A percentile compares a stretch with the other conserved stretches of the same genome.
These are phyloP conservation scores for Hsuehochloa calcarea DNA, from an alignment of 176 grass and related monocot genomes.

Conservation along the genomic window DNA sequence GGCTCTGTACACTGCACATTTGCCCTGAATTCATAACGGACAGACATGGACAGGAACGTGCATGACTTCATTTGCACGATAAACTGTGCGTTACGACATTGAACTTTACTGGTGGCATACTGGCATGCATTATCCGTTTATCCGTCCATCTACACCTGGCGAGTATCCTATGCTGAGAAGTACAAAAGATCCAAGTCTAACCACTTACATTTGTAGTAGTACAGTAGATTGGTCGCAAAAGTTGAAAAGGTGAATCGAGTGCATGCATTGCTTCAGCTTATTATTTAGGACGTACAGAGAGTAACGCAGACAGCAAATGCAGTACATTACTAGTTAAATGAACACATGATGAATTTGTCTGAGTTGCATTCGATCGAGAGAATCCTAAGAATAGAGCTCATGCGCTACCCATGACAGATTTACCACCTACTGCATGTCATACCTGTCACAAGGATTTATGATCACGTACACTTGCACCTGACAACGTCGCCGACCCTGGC, in stretches of 20 bases:
- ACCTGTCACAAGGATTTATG: not conserved
- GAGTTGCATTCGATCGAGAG: not conserved
- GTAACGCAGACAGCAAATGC: not conserved
- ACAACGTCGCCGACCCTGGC: not conserved
- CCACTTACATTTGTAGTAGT: not conserved
- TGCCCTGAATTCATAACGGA: not conserved
- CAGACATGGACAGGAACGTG: not conserved
- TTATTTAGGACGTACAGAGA: not conserved
- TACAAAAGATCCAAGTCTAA: not conserved
- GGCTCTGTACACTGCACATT: slow-evolving; percentile 13
- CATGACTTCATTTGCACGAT: not conserved
- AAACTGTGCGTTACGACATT: not conserved
- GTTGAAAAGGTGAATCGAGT: not conserved
- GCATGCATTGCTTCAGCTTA: not conserved
- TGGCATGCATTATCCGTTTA: not conserved
- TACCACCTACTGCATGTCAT: no score
- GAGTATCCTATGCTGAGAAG: slow-evolving; percentile 30
- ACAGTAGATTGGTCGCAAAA: not conserved
- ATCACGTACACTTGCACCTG: not conserved
- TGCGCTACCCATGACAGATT: not conserved
- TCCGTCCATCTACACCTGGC: not conserved
- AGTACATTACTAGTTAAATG: not conserved
- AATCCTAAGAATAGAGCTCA: not conserved
- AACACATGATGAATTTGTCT: not conserved
- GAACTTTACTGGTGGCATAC: not conserved